These are phyloP conservation scores for Aspergillus sp. DNA, from an alignment of 2,329 filamentous ascomycete species.

Conservation along the genomic window DNA sequence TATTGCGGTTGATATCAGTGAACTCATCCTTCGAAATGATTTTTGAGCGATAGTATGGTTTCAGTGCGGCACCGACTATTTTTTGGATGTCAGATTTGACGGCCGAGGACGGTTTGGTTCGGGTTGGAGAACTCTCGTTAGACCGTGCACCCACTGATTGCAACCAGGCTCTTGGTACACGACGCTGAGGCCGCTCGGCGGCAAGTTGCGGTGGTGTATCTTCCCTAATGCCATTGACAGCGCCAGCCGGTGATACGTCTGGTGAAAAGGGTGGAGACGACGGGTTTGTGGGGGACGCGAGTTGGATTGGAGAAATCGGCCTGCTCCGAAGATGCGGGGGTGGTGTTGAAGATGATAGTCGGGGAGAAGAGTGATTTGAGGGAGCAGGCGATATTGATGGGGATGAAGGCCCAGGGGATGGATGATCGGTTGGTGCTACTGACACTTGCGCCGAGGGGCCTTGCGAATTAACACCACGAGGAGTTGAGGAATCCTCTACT, in stretches of 20 bases:
- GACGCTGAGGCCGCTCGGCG: conserved; percentile 21
- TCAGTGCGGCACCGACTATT: conserved; percentile 80
- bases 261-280: conserved; percentile 57
- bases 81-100: conserved; percentile 86
- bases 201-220: conserved; percentile 10
- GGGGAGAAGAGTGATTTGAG: conserved; percentile 42
- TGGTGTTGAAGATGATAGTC: conserved; percentile 38
- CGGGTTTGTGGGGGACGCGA: conserved; percentile 30
- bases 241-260: conserved; percentile 68
- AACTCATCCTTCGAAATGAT: conserved; percentile 86
- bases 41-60: conserved; percentile 77
- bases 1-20: conserved; percentile 83
- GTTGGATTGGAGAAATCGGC: conserved; percentile 36
- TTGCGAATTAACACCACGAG: conserved; percentile 28
- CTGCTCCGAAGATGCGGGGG: conserved; percentile 35
- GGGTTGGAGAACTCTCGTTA: conserved; percentile 67
- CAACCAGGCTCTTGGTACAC: conserved; percentile 25
- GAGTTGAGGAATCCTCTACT: conserved; percentile 62
- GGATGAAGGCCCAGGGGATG: conserved; percentile 41
- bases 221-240: conserved; percentile 35
- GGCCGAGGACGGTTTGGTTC: conserved; percentile 68
- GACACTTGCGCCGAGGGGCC: conserved; percentile 33
- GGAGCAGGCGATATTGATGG: conserved; percentile 42
- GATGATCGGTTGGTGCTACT: conserved; percentile 39
- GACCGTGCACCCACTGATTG: conserved; percentile 40